These are phyloP conservation scores for Penicillium digitatum DNA, from an alignment of 2,329 filamentous ascomycete species.

Conservation along the genomic window DNA sequence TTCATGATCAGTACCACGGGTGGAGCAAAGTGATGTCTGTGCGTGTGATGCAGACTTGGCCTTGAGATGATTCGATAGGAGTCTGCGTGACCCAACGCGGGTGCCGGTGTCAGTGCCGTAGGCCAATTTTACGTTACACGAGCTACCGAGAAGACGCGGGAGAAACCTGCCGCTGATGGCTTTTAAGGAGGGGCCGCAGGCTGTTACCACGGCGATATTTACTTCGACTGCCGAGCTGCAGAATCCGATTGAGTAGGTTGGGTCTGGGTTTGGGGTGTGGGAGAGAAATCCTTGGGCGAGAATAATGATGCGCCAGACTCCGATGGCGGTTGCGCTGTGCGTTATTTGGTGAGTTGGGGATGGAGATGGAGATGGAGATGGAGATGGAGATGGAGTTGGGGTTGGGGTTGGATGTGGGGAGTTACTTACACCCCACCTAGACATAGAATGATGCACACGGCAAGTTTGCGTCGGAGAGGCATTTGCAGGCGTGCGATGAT, in stretches of 20 bases:
- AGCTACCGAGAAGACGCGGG: slow-evolving; percentile 20
- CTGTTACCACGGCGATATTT: slow-evolving; percentile 29
- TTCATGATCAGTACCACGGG: slow-evolving; percentile 15
- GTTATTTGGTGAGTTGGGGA: not conserved
- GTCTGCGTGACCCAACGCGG: slow-evolving; percentile 7
- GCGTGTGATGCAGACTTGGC: not conserved
- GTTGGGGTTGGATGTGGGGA: not conserved
- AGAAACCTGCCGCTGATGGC: slow-evolving; percentile 17
- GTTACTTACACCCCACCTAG: slow-evolving; percentile 26
- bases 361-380: not conserved
- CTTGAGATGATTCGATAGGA: slow-evolving; percentile 4
- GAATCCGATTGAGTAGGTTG: slow-evolving; percentile 28
- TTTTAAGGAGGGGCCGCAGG: slow-evolving; percentile 30
- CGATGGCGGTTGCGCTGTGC: slow-evolving; percentile 26
- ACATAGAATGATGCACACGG: slow-evolving; percentile 29
- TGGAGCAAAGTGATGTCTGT: slow-evolving; percentile 7
- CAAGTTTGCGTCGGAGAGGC: slow-evolving; percentile 27
- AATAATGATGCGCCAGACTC: slow-evolving; percentile 29
- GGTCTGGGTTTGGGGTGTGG: slow-evolving; percentile 7
- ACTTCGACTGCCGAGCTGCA: slow-evolving; percentile 30
- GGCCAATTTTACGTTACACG: slow-evolving; percentile 8
- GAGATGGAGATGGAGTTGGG: not conserved
- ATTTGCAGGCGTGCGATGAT: slow-evolving; percentile 32
- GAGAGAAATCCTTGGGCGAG: slow-evolving; percentile 23
- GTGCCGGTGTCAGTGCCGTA: slow-evolving; percentile 7